Percentiles rank a stretch among this genome's conserved stretches.
Conservation (phyloP, 73 alveolate genomes). For the Paramecium biaurelia region DNA sequence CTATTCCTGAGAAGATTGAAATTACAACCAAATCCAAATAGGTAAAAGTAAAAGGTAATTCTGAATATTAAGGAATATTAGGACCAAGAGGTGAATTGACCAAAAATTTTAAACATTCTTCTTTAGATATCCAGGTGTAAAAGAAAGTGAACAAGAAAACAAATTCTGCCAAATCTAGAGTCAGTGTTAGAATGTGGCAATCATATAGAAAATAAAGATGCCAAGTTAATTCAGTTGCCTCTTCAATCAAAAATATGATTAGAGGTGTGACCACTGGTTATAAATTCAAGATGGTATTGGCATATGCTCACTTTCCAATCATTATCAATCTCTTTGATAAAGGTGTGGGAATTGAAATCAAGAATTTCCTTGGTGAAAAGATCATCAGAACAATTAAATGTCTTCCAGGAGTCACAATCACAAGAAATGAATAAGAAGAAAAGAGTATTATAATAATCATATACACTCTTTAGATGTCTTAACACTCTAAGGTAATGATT, state of each 20-base stretch:
- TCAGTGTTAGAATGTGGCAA: conserved; percentile 23
- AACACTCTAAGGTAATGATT: conserved; percentile 80
- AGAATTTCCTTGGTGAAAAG: conserved; percentile 93
- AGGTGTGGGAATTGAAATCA: conserved; percentile 79
- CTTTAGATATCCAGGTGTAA: conserved; percentile 52
- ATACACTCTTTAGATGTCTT: conserved; percentile 69
- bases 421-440: conserved; percentile 65
- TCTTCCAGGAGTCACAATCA: conserved; percentile 86
- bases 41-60: conserved; percentile 54
- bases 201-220: conserved; percentile 59
- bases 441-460: conserved; percentile 23
- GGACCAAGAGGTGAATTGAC: conserved; percentile 60
- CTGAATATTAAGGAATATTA: neutral
- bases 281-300: conserved; percentile 94
- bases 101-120: conserved; percentile 51
- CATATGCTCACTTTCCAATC: conserved; percentile 97
- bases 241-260: conserved; percentile 73
- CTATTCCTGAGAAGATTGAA: conserved; percentile 49
- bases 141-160: conserved; percentile 35
- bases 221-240: conserved; percentile 53
- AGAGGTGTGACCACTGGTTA: conserved; percentile 81
- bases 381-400: conserved; percentile 81
- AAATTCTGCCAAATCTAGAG: neutral
- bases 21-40: conserved; percentile 41
- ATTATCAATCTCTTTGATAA: conserved; percentile 83